A percentile compares a stretch with the other conserved stretches of the same genome.
These are phyloP conservation scores for Kazachstania africana DNA, from an alignment of 805 yeast genomes.

Conservation along the genomic window DNA sequence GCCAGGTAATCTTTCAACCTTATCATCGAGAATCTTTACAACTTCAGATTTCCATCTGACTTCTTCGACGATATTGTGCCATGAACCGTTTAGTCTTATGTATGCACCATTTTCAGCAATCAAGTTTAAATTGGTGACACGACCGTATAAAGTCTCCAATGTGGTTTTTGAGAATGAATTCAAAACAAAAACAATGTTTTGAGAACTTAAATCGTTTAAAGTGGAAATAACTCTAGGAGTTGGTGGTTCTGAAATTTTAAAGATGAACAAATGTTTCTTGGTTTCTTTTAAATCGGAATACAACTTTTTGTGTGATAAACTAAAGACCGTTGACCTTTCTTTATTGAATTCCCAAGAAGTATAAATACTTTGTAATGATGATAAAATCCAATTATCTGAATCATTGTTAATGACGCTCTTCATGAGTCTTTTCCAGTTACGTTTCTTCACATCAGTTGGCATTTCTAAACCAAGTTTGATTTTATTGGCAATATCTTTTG, in stretches of 20 bases:
- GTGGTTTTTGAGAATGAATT: conserved; percentile 54
- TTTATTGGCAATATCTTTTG: conserved; percentile 48
- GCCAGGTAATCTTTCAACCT: conserved; percentile 69
- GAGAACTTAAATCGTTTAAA: conserved; percentile 49
- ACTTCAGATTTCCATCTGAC: conserved; percentile 31
- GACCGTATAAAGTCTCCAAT: conserved; percentile 55
- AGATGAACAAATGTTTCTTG: conserved; percentile 35
- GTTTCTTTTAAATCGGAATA: conserved; percentile 20
- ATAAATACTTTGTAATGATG: conserved; percentile 42
- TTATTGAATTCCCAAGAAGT: conserved; percentile 40
- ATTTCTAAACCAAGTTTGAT: conserved; percentile 57
- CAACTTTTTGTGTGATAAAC: conserved; percentile 22
- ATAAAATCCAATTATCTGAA: conserved; percentile 61
- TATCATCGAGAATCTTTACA: conserved; percentile 24
- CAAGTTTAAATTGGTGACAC: conserved; percentile 61
- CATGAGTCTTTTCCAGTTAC: conserved; percentile 52
- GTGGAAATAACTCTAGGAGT: conserved; percentile 47
- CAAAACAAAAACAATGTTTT: conserved; percentile 59
- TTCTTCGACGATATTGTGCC: conserved; percentile 54
- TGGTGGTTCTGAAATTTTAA: conserved; percentile 40
- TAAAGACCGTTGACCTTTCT: conserved; percentile 27
- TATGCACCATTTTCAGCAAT: conserved; percentile 89
- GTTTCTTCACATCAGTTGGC: conserved; percentile 42
- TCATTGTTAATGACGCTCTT: conserved; percentile 54
- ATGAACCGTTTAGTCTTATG: conserved; percentile 42